A percentile compares a stretch with the other conserved stretches of the same genome.
phyloP scores from a whole-genome alignment of 2,329 filamentous ascomycete species.

The Eutypa lata region DNA sequence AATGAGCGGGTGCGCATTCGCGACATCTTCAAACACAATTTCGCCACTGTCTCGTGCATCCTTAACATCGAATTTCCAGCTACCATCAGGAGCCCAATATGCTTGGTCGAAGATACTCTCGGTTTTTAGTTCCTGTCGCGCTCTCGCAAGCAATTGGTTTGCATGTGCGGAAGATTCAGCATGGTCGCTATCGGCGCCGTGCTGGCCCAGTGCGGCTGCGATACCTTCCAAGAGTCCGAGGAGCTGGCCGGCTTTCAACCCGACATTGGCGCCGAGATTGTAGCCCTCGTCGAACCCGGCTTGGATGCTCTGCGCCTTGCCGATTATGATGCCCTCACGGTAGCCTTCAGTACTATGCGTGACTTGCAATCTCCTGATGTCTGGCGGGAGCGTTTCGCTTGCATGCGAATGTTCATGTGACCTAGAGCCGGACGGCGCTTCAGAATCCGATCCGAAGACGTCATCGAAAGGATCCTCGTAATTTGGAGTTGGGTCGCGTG shows the following conservation, averaged over 20 bases:
- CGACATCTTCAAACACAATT: constrained; percentile 55
- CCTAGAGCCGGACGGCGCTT: constrained; percentile 2
- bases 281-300: constrained; percentile 91
- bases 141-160: constrained; percentile 40
- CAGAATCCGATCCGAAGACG: constrained; percentile 11
- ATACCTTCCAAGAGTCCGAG: constrained; percentile 77
- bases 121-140: constrained; percentile 58
- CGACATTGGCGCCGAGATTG: constrained; percentile 76
- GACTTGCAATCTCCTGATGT: constrained; percentile 70
- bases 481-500: background rate
- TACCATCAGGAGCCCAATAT: constrained; percentile 69
- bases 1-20: constrained; percentile 64
- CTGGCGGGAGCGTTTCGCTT: constrained; percentile 45
- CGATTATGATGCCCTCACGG: constrained; percentile 76
- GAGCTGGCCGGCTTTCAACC: constrained; percentile 68
- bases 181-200: constrained; percentile 12
- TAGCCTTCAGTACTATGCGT: constrained; percentile 85
- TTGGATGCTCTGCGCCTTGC: constrained; percentile 77
- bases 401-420: constrained; percentile 2
- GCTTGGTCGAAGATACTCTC: constrained; percentile 59
- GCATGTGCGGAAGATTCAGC: constrained; percentile 19
- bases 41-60: constrained; percentile 25
- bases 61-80: constrained; percentile 63
- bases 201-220: constrained; percentile 40
- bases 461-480: constrained; percentile 10